phyloP scores from a whole-genome alignment of 371 early-diverging fungal species.

The Actinomortierella ambigua region DNA sequence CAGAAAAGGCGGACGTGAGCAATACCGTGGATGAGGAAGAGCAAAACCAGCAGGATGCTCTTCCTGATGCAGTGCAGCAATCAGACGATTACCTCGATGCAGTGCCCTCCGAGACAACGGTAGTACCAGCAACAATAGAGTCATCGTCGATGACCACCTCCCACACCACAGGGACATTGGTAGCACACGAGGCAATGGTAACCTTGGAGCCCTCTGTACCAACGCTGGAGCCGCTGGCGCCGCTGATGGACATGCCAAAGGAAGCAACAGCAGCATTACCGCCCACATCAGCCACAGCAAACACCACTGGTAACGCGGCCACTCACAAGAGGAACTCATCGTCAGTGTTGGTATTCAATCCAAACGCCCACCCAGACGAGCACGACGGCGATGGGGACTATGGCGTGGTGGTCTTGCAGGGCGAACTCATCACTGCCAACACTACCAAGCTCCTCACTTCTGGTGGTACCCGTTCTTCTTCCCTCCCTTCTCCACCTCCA shows the following conservation, averaged over 20 bases:
- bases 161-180: too few species aligned
- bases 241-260: not conserved
- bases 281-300: not conserved
- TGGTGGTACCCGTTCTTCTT: too few species aligned
- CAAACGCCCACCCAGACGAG: not conserved
- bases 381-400: conserved; percentile 8
- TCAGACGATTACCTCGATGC: too few species aligned
- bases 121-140: too few species aligned
- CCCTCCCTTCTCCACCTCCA: not conserved
- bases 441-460: too few species aligned
- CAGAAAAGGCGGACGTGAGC: conserved; percentile 6
- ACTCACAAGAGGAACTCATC: too few species aligned
- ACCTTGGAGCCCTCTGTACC: too few species aligned
- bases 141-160: too few species aligned
- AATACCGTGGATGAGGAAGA: conserved; percentile 15
- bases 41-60: conserved; percentile 7
- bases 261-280: not conserved
- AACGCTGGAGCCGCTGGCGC: conserved; percentile 1
- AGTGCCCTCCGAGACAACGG: too few species aligned
- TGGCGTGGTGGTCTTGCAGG: conserved; percentile 10
- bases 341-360: too few species aligned
- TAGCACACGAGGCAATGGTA: too few species aligned
- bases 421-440: not conserved
- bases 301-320: not conserved
- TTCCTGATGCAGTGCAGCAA: too few species aligned